Base-by-base conservation (phyloP, 352 stramenopile genomes). In the Phytophthora pini region DNA sequence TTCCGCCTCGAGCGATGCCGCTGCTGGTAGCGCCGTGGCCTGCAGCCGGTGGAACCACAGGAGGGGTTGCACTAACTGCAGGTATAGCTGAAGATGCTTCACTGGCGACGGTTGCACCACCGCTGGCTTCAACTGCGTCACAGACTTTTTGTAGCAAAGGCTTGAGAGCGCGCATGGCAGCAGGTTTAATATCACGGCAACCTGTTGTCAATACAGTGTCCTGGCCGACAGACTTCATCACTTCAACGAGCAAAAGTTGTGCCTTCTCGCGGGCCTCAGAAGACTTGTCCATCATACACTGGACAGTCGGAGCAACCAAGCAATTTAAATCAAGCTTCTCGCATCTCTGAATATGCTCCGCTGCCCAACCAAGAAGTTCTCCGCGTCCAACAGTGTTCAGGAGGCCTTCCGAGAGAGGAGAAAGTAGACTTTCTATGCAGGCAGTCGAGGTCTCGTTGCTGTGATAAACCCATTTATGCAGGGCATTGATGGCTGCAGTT, bases 401-500 rank as follows among this genome's bases (percentile, higher is more conserved):
- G 38, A 96, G 68, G 0, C 76, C 86, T 47, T 95, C 89, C 27
- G 82, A 84, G 6, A 94, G 70, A 8, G 86, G 75, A 13, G 78
- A 76, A 0, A 95, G 50, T 6, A 95, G 38, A 57, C 85, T 92
- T 55, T 96, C 87, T 20, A 96, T 67, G 56, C 89, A 95, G 4
- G 47, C 39, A 6, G 63, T 46, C 0, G 78, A 91, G 3, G 89
- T 93, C 27, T 83, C 56, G 36, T 88, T 78, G 53, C 82, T 87
- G 71, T 96, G 89, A 11, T 72, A 76, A 26, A 96, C 87, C 89
- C 89, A 96, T 56, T 89, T 92, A 56, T 94, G 79, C 27, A 96
- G 65, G 24, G 87, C 78, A 39, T 95, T 86, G 9, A 96, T 61
- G 2, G 83, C 81, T 20, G 87, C 89, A 20, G 72, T 45, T 67